These are phyloP conservation scores for Irpex sp. DNA, from an alignment of 1,284 basidiomycete genomes.

Conservation along the genomic window DNA sequence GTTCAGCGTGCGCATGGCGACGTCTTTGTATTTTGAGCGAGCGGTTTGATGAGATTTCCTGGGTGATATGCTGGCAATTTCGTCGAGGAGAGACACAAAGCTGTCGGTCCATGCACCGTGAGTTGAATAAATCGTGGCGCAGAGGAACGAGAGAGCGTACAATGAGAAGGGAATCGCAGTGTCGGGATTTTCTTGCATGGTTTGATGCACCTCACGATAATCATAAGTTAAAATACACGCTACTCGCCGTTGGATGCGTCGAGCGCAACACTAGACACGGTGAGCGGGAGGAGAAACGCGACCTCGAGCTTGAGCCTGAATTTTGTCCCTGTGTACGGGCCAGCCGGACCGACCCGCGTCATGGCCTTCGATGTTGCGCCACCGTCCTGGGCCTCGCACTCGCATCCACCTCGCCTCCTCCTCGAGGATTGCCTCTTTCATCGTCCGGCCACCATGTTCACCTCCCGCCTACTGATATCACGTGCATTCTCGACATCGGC, in stretches of 20 bases:
- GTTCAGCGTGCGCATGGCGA: conserved; percentile 31
- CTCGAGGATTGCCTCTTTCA: neutral
- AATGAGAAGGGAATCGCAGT: neutral
- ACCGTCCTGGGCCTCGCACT: neutral
- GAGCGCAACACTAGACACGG: neutral
- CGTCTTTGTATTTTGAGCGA: neutral
- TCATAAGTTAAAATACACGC: neutral
- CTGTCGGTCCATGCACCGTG: conserved; percentile 22
- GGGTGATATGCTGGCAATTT: conserved; percentile 33
- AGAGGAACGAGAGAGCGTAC: neutral
- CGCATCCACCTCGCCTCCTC: neutral
- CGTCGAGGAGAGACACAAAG: conserved; percentile 42
- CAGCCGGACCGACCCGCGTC: neutral
- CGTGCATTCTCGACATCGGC: conserved; percentile 15
- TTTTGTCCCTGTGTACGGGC: neutral
- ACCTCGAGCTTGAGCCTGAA: neutral
- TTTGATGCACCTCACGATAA: neutral
- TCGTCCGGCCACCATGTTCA: neutral
- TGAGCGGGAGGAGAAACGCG: neutral
- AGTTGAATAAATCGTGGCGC: neutral
- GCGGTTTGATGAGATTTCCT: conserved; percentile 17
- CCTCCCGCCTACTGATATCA: neutral
- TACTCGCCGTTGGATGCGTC: neutral
- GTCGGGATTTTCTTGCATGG: neutral
- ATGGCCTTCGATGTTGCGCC: neutral